Evolutionary conservation across 495 filamentous ascomycete species (phyloP).

Genomic region (Penicillium arizonense): DNA sequence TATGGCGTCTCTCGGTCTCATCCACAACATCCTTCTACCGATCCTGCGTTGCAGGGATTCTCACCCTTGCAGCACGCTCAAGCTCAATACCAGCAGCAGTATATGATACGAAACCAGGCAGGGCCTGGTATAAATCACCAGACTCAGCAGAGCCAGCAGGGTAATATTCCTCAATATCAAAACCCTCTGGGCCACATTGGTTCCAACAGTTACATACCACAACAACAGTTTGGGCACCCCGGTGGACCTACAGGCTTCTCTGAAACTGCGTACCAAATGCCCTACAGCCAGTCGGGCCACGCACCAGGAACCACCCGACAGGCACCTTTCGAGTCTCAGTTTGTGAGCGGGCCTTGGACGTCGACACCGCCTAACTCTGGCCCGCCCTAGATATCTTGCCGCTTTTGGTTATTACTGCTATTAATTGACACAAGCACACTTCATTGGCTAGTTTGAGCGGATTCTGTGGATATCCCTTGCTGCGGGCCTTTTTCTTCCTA

Average conservation of each 20-base stretch:
- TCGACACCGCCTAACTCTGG: constrained; percentile 14
- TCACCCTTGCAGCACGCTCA: constrained; percentile 5
- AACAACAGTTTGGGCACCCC: background rate
- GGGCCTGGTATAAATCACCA: background rate
- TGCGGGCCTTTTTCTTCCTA: background rate
- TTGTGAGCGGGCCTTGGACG: constrained; percentile 27
- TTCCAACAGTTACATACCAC: constrained; percentile 10
- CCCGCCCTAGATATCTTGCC: background rate
- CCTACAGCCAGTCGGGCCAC: background rate
- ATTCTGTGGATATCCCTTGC: background rate
- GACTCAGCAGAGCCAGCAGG: background rate
- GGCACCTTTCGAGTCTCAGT: constrained; percentile 16
- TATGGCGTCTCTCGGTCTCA: constrained; percentile 12
- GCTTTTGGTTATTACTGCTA: background rate
- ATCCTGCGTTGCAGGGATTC: constrained; percentile 13
- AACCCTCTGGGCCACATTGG: constrained; percentile 12
- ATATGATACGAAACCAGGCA: constrained; percentile 11
- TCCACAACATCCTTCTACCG: constrained; percentile 6
- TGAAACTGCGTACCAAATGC: background rate
- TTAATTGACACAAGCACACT: background rate
- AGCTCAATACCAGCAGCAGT: constrained; percentile 10
- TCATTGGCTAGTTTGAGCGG: background rate
- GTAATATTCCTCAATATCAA: constrained; percentile 3
- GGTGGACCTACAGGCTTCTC: background rate
- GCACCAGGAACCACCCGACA: background rate